Percentiles rank a stretch among this genome's conserved stretches.
Conservation (phyloP, 495 filamentous ascomycete species). For the Durotheca rogersii region DNA sequence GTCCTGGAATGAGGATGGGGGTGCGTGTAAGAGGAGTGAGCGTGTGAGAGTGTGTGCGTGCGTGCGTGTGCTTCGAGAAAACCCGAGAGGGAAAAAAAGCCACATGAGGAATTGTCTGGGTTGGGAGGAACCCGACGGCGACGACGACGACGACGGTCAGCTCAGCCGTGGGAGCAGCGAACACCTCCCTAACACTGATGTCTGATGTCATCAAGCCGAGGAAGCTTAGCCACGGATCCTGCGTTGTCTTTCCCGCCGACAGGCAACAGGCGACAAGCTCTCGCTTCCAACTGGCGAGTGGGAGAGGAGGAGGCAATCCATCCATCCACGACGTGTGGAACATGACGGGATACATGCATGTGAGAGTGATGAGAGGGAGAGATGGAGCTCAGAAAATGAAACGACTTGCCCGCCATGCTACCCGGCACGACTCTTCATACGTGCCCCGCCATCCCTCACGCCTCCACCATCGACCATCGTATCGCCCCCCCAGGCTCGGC, state of each 20-base stretch:
- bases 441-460: slow-evolving; percentile 27
- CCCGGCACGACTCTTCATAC: slow-evolving; percentile 13
- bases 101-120: too few species aligned
- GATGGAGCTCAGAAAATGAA: slow-evolving; percentile 26
- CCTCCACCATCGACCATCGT: slow-evolving; percentile 22
- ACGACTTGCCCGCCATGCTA: slow-evolving; percentile 16
- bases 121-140: too few species aligned
- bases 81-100: too few species aligned
- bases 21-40: too few species aligned
- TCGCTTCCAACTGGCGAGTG: slow-evolving; percentile 4
- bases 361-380: slow-evolving; percentile 12
- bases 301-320: neutral
- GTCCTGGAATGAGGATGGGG: slow-evolving; percentile 20
- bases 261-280: slow-evolving; percentile 7
- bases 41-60: too few species aligned
- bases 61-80: too few species aligned
- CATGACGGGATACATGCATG: slow-evolving; percentile 19
- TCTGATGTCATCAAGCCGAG: slow-evolving; percentile 31
- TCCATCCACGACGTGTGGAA: slow-evolving; percentile 11
- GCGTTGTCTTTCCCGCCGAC: slow-evolving; percentile 13
- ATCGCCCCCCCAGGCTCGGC: slow-evolving; percentile 25
- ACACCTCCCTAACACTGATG: slow-evolving; percentile 11
- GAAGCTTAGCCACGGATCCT: slow-evolving; percentile 22
- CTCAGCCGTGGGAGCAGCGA: slow-evolving; percentile 20
- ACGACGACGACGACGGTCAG: too few species aligned